phyloP scores from a whole-genome alignment of 306 rosid species.

The Luffa aegyptiaca region DNA sequence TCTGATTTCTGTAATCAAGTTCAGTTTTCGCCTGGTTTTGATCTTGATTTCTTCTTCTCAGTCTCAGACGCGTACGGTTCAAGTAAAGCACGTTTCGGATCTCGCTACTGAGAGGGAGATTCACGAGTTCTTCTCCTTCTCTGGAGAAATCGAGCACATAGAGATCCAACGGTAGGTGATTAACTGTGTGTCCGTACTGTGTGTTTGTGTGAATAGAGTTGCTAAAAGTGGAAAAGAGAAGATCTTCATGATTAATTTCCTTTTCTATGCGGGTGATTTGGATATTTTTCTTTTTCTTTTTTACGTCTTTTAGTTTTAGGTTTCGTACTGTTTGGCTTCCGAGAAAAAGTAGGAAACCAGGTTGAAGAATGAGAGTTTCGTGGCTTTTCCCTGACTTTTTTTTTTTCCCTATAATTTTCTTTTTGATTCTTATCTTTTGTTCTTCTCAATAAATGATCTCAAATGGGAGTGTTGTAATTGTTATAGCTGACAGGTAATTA shows the following conservation, averaged over 20 bases:
- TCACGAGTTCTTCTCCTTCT: slow-evolving; percentile 84
- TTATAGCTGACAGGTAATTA: not conserved
- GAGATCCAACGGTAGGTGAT: slow-evolving; percentile 48
- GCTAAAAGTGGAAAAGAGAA: not conserved
- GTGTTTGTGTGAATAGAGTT: not conserved
- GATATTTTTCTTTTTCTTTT: not conserved
- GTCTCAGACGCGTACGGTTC: slow-evolving; percentile 71
- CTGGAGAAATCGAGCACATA: slow-evolving; percentile 83
- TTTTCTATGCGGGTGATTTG: not conserved
- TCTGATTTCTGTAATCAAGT: not conserved
- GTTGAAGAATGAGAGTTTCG: not conserved
- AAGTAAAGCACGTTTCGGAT: slow-evolving; percentile 75
- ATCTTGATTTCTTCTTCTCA: not conserved
- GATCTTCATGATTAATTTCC: not conserved
- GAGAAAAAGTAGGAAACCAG: not conserved
- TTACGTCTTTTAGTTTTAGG: not conserved
- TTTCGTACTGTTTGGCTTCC: not conserved
- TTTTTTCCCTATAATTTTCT: not conserved
- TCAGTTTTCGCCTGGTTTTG: not conserved
- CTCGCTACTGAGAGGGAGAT: slow-evolving; percentile 92
- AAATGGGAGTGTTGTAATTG: not conserved
- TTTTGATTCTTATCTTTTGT: not conserved
- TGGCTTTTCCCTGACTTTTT: not conserved
- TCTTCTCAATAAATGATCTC: not conserved
- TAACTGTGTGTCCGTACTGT: not conserved